Base-by-base conservation (phyloP, 192 early-diverging fungal species). In the Backusella psychrophila region DNA sequence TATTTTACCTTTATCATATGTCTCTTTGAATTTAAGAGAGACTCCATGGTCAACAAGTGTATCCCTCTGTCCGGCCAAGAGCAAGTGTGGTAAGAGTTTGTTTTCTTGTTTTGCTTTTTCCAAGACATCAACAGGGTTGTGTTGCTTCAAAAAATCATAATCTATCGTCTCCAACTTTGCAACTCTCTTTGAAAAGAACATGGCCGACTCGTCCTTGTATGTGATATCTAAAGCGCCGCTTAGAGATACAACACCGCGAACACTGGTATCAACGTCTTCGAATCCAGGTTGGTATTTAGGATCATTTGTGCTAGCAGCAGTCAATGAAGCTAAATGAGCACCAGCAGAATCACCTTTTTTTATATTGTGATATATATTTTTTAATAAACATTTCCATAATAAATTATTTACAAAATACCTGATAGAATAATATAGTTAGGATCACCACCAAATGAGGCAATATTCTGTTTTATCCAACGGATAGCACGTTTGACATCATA, bases 401-500 rank as follows among this genome's bases (percentile, higher is more conserved):
- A 44, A 17, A 44, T 17, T 15, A 44, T 44, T 15, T 19, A 44
- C 36, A 33, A 67, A 34, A 9, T 11, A 74, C 90, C 90, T 21
- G 85, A 78, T 41, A 93, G 82, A n/a, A 88, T 86, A 71, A 94
- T 86, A 34, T 89, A 93, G n/a, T 82, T 72, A 8, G 93, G 87
- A 76, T 94, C 86, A 11, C 93, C 93, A 49, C 91, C 91, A 78
- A 90, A 93, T 11, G 79, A 77, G 46, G 71, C 76, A 68, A 91
- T 87, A 68, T 90, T 89, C 33, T 84, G 73, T 66, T 86, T 90
- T 14, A 90, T 84, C 93, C 93, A 94, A 44, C 90, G 83, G 34
- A 94, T 75, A 49, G 89, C 90, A 15, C 91, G 85, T 74, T 94
- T 92, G 69, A 90, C 86, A 75, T 94, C 91, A 29, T 89, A 82